These are phyloP conservation scores for Coemansia sp. DNA, from an alignment of 192 early-diverging fungal species.

Conservation along the genomic window DNA sequence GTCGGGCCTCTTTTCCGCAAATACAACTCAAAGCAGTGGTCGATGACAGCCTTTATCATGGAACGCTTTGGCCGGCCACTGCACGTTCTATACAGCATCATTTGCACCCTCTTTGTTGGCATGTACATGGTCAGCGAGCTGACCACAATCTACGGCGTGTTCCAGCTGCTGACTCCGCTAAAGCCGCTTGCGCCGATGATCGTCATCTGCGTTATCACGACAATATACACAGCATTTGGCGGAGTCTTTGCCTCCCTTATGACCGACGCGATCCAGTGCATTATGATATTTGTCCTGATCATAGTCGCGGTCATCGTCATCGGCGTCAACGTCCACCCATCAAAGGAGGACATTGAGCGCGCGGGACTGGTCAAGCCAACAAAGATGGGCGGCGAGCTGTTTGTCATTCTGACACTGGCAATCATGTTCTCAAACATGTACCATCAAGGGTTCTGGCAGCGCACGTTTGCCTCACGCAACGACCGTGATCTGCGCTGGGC, in stretches of 20 bases:
- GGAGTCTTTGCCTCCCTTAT: slow-evolving; percentile 67
- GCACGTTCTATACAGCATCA: slow-evolving; percentile 58
- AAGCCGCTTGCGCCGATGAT: slow-evolving; percentile 60
- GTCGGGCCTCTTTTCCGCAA: slow-evolving; percentile 62
- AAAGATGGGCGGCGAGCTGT: slow-evolving; percentile 64
- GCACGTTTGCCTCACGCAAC: slow-evolving; percentile 66
- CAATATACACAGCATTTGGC: slow-evolving; percentile 68
- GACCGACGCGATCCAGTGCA: slow-evolving; percentile 63
- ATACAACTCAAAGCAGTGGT: slow-evolving; percentile 62
- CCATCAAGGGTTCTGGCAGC: slow-evolving; percentile 74
- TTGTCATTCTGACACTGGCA: slow-evolving; percentile 63
- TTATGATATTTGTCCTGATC: slow-evolving; percentile 59
- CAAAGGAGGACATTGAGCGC: slow-evolving; percentile 52
- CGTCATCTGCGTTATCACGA: slow-evolving; percentile 62
- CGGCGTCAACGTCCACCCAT: slow-evolving; percentile 56
- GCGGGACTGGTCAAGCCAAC: slow-evolving; percentile 60
- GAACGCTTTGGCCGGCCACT: slow-evolving; percentile 63
- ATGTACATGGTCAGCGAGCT: slow-evolving; percentile 68
- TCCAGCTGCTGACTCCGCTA: slow-evolving; percentile 58
- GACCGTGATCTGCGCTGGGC: slow-evolving; percentile 62
- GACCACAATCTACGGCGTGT: slow-evolving; percentile 62
- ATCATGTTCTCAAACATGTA: slow-evolving; percentile 64
- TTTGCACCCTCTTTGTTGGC: slow-evolving; percentile 63
- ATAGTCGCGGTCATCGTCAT: slow-evolving; percentile 57
- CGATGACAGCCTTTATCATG: slow-evolving; percentile 65